Percentiles rank a stretch among this genome's conserved stretches.
Evolutionary conservation across 352 stramenopile species (phyloP).

Genomic region (Globisporangium radiosum): DNA sequence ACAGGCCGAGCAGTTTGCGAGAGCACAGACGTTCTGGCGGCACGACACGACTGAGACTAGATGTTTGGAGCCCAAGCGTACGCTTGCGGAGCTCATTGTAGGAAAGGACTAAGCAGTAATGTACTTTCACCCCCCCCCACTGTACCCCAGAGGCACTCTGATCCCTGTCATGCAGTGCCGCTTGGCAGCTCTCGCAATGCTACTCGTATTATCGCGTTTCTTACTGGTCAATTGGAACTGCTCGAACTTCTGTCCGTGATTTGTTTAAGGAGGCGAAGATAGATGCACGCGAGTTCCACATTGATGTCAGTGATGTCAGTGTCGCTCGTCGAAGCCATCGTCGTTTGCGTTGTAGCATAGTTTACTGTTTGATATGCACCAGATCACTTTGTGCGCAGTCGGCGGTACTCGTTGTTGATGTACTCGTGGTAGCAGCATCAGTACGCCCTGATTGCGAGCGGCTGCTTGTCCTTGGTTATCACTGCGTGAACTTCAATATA

Average conservation of each 20-base stretch:
- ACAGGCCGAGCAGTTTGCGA: not conserved
- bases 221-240: no score
- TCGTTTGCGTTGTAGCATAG: not conserved
- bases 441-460: no score
- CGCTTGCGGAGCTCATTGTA: not conserved
- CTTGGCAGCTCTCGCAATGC: no score
- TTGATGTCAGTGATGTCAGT: not conserved
- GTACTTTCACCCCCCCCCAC: no score
- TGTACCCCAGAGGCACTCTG: no score
- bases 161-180: no score
- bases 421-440: no score
- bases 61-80: not conserved
- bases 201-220: no score
- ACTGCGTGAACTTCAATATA: no score
- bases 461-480: no score
- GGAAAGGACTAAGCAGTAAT: not conserved
- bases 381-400: no score
- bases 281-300: not conserved
- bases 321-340: not conserved
- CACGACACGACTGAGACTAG: not conserved
- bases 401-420: no score
- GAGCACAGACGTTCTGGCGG: not conserved
- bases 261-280: constrained; percentile 13
- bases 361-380: not conserved
- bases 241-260: constrained; percentile 1